Evolutionary conservation across 768 basidiomycete genomes (phyloP).

Genomic region (Pleurotus eryngii): DNA sequence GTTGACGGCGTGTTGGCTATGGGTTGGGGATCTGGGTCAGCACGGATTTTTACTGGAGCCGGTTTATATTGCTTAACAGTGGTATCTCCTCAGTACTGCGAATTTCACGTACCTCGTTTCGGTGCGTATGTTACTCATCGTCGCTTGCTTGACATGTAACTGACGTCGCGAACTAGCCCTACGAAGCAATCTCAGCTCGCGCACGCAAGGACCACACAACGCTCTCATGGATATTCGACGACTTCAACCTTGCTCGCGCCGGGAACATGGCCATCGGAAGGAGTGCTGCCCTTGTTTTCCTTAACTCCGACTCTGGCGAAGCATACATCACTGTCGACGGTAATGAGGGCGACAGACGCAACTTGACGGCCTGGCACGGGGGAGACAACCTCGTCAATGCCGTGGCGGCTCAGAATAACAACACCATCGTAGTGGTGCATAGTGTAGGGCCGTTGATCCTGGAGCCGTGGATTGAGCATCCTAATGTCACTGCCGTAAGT

Average conservation of each 20-base stretch:
- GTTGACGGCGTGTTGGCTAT: constrained; percentile 75
- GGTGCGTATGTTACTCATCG: constrained; percentile 31
- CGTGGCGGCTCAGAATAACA: constrained; percentile 64
- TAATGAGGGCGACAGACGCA: constrained; percentile 72
- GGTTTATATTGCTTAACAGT: not conserved
- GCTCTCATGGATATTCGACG: constrained; percentile 66
- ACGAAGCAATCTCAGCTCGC: constrained; percentile 75
- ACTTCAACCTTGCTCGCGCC: constrained; percentile 58
- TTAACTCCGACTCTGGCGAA: constrained; percentile 84
- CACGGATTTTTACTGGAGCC: not conserved
- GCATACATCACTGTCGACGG: constrained; percentile 77
- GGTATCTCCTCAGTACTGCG: constrained; percentile 41
- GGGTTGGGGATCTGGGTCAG: constrained; percentile 86
- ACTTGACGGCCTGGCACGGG: constrained; percentile 71
- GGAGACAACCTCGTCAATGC: constrained; percentile 70
- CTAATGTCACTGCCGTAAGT: constrained; percentile 67
- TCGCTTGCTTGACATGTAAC: not conserved
- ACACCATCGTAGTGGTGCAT: constrained; percentile 71
- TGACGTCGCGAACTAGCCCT: constrained; percentile 41
- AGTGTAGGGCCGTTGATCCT: constrained; percentile 57
- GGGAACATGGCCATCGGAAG: constrained; percentile 43
- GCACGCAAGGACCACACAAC: constrained; percentile 63
- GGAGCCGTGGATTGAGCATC: constrained; percentile 69
- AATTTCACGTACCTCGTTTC: constrained; percentile 79
- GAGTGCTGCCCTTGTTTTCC: constrained; percentile 75